A percentile compares a stretch with the other conserved stretches of the same genome.
Evolutionary conservation across 768 basidiomycete genomes (phyloP).

Genomic region (Favolaschia claudopus): DNA sequence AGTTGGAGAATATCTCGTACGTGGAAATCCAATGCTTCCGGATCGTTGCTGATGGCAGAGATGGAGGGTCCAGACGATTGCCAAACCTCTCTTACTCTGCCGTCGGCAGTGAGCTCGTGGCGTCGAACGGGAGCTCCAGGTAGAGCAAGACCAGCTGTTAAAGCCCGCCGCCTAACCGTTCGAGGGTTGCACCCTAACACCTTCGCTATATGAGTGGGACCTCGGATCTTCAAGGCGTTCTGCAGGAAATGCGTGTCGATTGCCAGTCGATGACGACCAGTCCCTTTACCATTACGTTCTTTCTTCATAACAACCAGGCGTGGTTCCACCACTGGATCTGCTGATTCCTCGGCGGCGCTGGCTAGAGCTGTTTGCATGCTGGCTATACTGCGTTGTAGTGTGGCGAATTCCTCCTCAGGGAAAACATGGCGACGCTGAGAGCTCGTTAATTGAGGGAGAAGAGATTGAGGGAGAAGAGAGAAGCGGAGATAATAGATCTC

Average conservation of each 20-base stretch:
- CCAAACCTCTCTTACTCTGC: background rate
- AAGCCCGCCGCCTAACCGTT: slow-evolving; percentile 33
- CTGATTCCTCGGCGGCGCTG: background rate
- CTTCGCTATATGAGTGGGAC: slow-evolving; percentile 23
- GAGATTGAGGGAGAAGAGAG: background rate
- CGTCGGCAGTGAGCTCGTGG: slow-evolving; percentile 11
- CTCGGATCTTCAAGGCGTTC: slow-evolving; percentile 26
- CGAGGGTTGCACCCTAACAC: slow-evolving; percentile 25
- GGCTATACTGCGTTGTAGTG: background rate
- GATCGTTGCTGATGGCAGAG: slow-evolving; percentile 28
- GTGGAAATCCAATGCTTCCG: slow-evolving; percentile 20
- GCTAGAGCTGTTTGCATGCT: slow-evolving; percentile 21
- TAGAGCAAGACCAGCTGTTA: slow-evolving; percentile 29
- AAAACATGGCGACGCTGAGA: background rate
- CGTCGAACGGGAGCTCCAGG: slow-evolving; percentile 30
- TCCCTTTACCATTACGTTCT: slow-evolving; percentile 10
- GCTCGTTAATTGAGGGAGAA: background rate
- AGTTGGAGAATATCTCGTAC: background rate
- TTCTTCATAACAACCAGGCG: background rate
- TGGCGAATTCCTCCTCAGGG: background rate
- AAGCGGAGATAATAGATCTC: background rate
- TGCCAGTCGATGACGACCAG: slow-evolving; percentile 32
- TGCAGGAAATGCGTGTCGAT: slow-evolving; percentile 32
- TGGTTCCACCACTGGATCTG: slow-evolving; percentile 14
- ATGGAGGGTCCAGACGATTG: slow-evolving; percentile 15